These are phyloP conservation scores for Blastobotrys proliferans DNA, from an alignment of 1,139 yeast genomes.

Conservation along the genomic window DNA sequence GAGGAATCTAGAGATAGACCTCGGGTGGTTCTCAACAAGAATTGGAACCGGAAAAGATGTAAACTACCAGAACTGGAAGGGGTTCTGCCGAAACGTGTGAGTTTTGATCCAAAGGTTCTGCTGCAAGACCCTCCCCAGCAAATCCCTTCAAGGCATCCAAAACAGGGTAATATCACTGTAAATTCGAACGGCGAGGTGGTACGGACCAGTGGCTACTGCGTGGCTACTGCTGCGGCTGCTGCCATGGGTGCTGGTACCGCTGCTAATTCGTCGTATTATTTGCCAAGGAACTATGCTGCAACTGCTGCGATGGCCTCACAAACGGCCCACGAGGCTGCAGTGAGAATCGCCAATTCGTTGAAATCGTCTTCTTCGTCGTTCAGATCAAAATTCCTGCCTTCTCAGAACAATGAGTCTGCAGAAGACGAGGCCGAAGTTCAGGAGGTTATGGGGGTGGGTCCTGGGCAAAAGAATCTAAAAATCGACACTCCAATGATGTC, in stretches of 20 bases:
- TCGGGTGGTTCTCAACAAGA: conserved; percentile 46
- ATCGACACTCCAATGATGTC: conserved; percentile 27
- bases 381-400: conserved; percentile 11
- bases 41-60: conserved; percentile 39
- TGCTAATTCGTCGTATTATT: conserved; percentile 11
- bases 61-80: conserved; percentile 42
- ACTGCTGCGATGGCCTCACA: conserved; percentile 27
- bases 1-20: conserved; percentile 3
- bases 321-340: conserved; percentile 33
- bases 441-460: conserved; percentile 19
- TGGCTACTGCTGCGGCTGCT: conserved; percentile 3
- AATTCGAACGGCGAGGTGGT: conserved; percentile 31
- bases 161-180: conserved; percentile 71
- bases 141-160: conserved; percentile 83
- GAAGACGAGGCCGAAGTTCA: conserved; percentile 32
- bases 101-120: conserved; percentile 68
- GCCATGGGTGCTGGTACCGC: conserved; percentile 14
- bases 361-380: conserved; percentile 11
- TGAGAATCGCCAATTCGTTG: conserved; percentile 31
- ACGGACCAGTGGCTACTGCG: conserved; percentile 14
- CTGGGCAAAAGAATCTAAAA: conserved; percentile 11
- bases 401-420: neutral
- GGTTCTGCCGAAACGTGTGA: conserved; percentile 42
- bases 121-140: conserved; percentile 89
- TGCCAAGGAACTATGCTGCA: conserved; percentile 27